A percentile compares a stretch with the other conserved stretches of the same genome.
Conservation (phyloP, 805 yeast genomes). For the Blastobotrys americana region DNA sequence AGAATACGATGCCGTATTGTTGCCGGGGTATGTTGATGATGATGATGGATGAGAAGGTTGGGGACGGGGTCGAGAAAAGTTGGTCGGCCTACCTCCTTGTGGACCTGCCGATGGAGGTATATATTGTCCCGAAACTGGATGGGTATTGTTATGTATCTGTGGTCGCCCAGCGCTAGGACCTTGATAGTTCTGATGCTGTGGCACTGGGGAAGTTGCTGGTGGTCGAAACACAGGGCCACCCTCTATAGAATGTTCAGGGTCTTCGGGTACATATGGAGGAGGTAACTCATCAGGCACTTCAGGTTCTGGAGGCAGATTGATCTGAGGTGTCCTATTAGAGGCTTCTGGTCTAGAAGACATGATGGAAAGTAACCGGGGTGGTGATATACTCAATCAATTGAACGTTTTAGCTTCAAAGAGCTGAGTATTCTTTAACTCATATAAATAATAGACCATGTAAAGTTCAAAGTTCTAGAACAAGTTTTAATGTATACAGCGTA, state of each 20-base stretch:
- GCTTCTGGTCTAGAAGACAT: too few species aligned
- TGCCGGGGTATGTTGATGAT: too few species aligned
- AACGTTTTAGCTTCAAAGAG: too few species aligned
- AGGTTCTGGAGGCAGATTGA: constrained; percentile 14
- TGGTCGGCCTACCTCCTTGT: neutral
- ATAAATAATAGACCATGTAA: too few species aligned
- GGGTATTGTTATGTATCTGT: neutral
- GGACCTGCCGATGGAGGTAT: neutral
- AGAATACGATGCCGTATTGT: too few species aligned
- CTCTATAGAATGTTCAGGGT: neutral
- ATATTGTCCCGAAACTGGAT: neutral
- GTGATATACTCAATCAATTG: too few species aligned
- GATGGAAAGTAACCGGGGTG: too few species aligned
- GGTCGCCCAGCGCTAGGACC: neutral
- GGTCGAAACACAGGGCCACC: constrained; percentile 1
- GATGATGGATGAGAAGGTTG: constrained; percentile 1
- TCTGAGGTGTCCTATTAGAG: too few species aligned
- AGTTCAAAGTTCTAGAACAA: too few species aligned
- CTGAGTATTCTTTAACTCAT: too few species aligned
- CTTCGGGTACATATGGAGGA: constrained; percentile 19
- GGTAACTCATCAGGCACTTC: constrained; percentile 21
- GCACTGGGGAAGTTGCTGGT: neutral
- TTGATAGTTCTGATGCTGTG: neutral
- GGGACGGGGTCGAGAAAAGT: constrained; percentile 7
- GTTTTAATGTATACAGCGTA: too few species aligned